Evolutionary conservation across 208 protist genomes (phyloP).

Genomic region (Trypanosoma scelopori): DNA sequence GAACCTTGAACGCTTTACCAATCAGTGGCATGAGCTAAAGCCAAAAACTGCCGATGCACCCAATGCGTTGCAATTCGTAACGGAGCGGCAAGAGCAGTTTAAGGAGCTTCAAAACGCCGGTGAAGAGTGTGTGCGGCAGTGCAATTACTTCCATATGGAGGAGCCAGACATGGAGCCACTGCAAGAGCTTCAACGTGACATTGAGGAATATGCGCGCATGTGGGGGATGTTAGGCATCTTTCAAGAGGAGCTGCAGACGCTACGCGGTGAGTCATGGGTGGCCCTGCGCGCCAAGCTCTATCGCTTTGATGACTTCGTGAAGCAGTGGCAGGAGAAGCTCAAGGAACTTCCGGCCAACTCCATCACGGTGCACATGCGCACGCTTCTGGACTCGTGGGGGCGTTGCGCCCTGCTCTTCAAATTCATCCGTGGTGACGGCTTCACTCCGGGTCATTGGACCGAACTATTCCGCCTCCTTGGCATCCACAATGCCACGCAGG

Average conservation of each 20-base stretch:
- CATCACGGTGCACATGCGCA: conserved; percentile 88
- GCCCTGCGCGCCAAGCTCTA: conserved; percentile 92
- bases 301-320: conserved; percentile 95
- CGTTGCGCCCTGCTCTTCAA: conserved; percentile 88
- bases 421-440: conserved; percentile 94
- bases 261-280: conserved; percentile 92
- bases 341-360: conserved; percentile 73
- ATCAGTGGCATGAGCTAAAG: conserved; percentile 93
- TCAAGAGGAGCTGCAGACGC: conserved; percentile 71
- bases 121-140: conserved; percentile 85
- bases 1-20: conserved; percentile 89
- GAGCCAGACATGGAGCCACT: conserved; percentile 81
- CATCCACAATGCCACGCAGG: conserved; percentile 77
- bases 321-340: conserved; percentile 90
- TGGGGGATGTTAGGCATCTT: conserved; percentile 91
- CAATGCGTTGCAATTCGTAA: conserved; percentile 80
- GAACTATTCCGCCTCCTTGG: conserved; percentile 91
- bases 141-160: conserved; percentile 91
- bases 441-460: conserved; percentile 95
- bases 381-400: conserved; percentile 83
- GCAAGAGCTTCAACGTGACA: conserved; percentile 77
- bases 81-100: conserved; percentile 81
- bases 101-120: conserved; percentile 59
- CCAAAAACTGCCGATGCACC: conserved; percentile 85
- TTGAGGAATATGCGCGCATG: conserved; percentile 82